Percentiles rank a stretch among this genome's conserved stretches.
These are phyloP conservation scores for Amanita rimosa DNA, from an alignment of 768 basidiomycete genomes.

Conservation along the genomic window DNA sequence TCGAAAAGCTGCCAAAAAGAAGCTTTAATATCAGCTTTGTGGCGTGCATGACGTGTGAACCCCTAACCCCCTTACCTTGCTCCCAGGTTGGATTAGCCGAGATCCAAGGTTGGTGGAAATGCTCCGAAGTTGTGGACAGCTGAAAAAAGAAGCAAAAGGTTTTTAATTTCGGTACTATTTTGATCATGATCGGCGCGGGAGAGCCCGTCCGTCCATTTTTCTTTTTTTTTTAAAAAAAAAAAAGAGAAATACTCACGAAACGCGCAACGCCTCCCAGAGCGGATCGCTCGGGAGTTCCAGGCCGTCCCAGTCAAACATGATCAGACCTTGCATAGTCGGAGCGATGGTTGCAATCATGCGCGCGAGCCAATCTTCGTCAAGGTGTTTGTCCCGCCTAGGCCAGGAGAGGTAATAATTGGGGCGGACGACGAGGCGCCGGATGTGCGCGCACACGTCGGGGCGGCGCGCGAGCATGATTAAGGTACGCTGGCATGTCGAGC, in stretches of 20 bases:
- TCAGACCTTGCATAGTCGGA: slow-evolving; percentile 19
- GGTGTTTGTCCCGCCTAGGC: slow-evolving; percentile 29
- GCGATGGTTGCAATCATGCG: slow-evolving; percentile 23
- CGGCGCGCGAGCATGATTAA: slow-evolving; percentile 23
- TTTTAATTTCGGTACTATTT: no score
- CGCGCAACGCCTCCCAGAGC: slow-evolving; percentile 30
- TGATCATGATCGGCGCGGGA: neutral
- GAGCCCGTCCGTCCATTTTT: no score
- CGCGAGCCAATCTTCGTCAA: slow-evolving; percentile 32
- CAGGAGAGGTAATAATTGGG: slow-evolving; percentile 44
- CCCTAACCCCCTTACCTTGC: slow-evolving; percentile 14
- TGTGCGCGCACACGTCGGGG: slow-evolving; percentile 25
- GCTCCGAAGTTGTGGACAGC: slow-evolving; percentile 31
- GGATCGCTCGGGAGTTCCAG: slow-evolving; percentile 30
- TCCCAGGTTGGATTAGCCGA: slow-evolving; percentile 20
- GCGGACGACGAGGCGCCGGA: slow-evolving; percentile 32
- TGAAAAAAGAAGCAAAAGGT: slow-evolving; percentile 10
- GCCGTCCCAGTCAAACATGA: slow-evolving; percentile 43
- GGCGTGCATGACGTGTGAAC: no score
- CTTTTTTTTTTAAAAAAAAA: no score
- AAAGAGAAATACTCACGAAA: slow-evolving; percentile 17
- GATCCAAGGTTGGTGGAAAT: slow-evolving; percentile 34
- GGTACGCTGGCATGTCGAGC: slow-evolving; percentile 23
- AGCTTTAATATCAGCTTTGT: no score
- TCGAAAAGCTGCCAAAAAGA: slow-evolving; percentile 22